Evolutionary conservation across 257 asterid genomes (phyloP).

Genomic region (Cordia subcordata): DNA sequence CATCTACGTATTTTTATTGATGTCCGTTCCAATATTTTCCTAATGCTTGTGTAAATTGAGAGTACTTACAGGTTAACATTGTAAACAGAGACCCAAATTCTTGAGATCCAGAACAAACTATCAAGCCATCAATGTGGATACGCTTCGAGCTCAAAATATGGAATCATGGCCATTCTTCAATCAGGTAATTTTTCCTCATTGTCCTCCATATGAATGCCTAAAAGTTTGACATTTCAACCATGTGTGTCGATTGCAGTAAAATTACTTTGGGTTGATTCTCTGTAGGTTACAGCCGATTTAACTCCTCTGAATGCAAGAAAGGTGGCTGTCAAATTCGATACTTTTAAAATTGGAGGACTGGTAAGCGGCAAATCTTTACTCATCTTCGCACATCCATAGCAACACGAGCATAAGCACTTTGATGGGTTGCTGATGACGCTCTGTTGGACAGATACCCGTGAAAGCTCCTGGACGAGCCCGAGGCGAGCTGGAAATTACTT

Average conservation of each 20-base stretch:
- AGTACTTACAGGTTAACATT: slow-evolving; percentile 5
- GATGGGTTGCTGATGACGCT: not conserved
- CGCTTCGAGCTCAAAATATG: slow-evolving; percentile 83
- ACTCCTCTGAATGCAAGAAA: slow-evolving; percentile 61
- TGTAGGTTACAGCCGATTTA: slow-evolving; percentile 85
- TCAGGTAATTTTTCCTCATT: slow-evolving; percentile 38
- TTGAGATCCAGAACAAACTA: slow-evolving; percentile 54
- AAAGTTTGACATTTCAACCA: not conserved
- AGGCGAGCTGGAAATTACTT: slow-evolving; percentile 74
- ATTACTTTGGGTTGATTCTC: not conserved
- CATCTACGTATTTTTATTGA: no score
- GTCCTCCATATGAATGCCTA: not conserved
- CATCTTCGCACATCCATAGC: not conserved
- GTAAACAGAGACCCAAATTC: slow-evolving; percentile 71
- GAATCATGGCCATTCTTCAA: slow-evolving; percentile 77
- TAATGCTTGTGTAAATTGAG: not conserved
- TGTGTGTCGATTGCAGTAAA: slow-evolving; percentile 2
- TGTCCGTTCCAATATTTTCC: not conserved
- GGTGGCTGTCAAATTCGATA: slow-evolving; percentile 76
- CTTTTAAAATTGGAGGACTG: slow-evolving; percentile 74
- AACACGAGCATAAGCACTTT: not conserved
- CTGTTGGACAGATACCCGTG: slow-evolving; percentile 42
- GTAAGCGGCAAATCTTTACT: slow-evolving; percentile 29
- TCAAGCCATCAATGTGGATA: slow-evolving; percentile 75
- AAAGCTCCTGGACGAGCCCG: slow-evolving; percentile 75